Evolutionary conservation across 2,329 filamentous ascomycete genomes (phyloP).

Genomic region (Xylariaceae sp.): DNA sequence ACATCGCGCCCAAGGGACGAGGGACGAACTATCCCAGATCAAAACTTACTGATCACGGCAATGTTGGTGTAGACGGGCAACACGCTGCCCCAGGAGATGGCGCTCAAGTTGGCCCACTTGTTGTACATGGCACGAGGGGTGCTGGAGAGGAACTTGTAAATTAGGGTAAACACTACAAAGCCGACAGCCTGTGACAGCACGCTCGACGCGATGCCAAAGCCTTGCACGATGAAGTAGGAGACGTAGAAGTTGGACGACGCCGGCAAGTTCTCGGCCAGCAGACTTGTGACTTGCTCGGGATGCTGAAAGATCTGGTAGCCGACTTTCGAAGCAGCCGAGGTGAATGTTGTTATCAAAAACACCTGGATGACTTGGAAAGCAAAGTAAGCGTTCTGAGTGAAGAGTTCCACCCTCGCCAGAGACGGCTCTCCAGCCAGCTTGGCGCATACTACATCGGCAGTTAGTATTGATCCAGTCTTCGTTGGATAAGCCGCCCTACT

Average conservation of each 20-base stretch:
- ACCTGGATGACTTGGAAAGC: conserved; percentile 86
- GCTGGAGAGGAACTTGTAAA: conserved; percentile 68
- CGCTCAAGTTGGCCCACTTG: conserved; percentile 68
- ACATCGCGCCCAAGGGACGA: no score
- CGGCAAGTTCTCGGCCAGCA: conserved; percentile 72
- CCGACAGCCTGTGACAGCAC: conserved; percentile 67
- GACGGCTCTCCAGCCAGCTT: conserved; percentile 77
- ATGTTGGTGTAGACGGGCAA: conserved; percentile 79
- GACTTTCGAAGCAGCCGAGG: conserved; percentile 72
- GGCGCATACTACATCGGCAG: conserved; percentile 55
- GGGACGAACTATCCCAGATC: no score
- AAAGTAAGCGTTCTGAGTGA: conserved; percentile 89
- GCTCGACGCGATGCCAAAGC: conserved; percentile 69
- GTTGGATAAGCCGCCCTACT: conserved; percentile 26
- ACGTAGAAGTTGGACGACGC: conserved; percentile 91
- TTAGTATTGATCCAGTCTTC: not conserved
- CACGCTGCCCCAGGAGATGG: conserved; percentile 77
- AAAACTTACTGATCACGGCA: conserved; percentile 63
- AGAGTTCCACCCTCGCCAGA: conserved; percentile 73
- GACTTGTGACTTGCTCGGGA: conserved; percentile 53
- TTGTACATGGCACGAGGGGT: conserved; percentile 77
- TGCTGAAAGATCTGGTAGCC: conserved; percentile 56
- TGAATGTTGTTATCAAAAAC: conserved; percentile 79
- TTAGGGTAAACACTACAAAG: conserved; percentile 65
- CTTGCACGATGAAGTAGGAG: conserved; percentile 90